Base-by-base conservation (phyloP, 169 alveolate species). In the Plasmodium chabaudi region DNA sequence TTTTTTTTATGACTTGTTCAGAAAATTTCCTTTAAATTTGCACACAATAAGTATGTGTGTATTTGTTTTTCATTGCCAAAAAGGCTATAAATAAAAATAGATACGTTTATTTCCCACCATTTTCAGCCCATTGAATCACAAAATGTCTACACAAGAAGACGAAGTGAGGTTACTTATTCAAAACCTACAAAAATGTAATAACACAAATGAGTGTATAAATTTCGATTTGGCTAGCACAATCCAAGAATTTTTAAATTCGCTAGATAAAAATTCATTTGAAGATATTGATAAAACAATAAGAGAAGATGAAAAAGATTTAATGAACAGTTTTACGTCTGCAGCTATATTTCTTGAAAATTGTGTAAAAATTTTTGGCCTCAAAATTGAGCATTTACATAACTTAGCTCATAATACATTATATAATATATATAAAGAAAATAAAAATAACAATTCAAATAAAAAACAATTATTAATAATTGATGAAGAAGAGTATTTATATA, bases 291-390 rank as follows among this genome's bases (percentile, higher is more conserved):
- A 56, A 13, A 57, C 70, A 53, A 19, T 53, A 53, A 23, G 44
- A 7, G 77, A 46, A 79, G 19, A 49, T 15, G 79, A 79, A 39
- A 53, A 46, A n/a, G 89, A 79, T 9, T 15, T 65, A 10, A 23
- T 57, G 59, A 56, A 79, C 49, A 79, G 82, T 46, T 79, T 79
- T 44, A 79, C 89, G 2, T 79, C 89, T 7, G 89, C 89, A 6
- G 89, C 89, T 5, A 79, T 79, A 19, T 79, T 79, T 47, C 82
- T 79, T 15, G 89, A 79, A 27, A 79, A 79, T 46, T 79, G 89
- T 59, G 89, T 79, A n/a, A 79, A 79, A 79, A 65, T 79, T 2
- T 79, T 79, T 56, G 63, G 89, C 23, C 67, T 60, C 34, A 79
- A 79, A 79, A 79, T 79, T 68, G 89, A 79, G 12, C 79, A 79